These are phyloP conservation scores for Trichophyton mentagrophytes DNA, from an alignment of 2,329 filamentous ascomycete species.

Conservation along the genomic window DNA sequence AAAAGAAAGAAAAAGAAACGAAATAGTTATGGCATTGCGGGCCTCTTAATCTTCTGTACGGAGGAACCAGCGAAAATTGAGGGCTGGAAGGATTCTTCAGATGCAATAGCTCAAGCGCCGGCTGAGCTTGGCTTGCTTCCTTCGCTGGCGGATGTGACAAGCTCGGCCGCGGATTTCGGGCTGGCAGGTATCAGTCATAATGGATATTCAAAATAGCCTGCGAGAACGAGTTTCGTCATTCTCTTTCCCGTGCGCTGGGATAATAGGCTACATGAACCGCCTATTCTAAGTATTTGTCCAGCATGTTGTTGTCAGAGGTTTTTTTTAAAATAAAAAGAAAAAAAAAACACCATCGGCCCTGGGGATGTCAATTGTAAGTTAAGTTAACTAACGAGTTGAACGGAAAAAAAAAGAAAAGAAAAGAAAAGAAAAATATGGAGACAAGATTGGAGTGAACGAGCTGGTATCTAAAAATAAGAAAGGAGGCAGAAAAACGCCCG, in stretches of 20 bases:
- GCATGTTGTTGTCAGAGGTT: background rate
- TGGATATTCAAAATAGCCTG: too few species aligned
- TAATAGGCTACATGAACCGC: too few species aligned
- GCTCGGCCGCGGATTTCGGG: background rate
- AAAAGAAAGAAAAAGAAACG: background rate
- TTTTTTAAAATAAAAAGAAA: too few species aligned
- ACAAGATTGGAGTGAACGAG: too few species aligned
- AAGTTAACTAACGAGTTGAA: background rate
- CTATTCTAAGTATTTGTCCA: background rate
- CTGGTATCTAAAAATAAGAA: too few species aligned
- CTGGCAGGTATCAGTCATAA: too few species aligned
- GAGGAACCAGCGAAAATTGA: too few species aligned
- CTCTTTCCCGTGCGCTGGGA: background rate
- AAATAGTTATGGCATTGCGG: too few species aligned
- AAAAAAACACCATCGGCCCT: too few species aligned
- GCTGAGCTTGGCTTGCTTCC: background rate
- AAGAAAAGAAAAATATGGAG: background rate
- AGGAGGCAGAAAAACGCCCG: background rate
- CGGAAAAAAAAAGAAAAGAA: background rate
- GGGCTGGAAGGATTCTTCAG: background rate
- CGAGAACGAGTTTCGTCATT: background rate
- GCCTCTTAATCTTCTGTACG: too few species aligned
- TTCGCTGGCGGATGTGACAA: background rate
- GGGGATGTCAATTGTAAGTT: too few species aligned
- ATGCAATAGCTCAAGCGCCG: background rate